phyloP scores from a whole-genome alignment of 2,329 filamentous ascomycete species.

The Arthrobotrys conoides region DNA sequence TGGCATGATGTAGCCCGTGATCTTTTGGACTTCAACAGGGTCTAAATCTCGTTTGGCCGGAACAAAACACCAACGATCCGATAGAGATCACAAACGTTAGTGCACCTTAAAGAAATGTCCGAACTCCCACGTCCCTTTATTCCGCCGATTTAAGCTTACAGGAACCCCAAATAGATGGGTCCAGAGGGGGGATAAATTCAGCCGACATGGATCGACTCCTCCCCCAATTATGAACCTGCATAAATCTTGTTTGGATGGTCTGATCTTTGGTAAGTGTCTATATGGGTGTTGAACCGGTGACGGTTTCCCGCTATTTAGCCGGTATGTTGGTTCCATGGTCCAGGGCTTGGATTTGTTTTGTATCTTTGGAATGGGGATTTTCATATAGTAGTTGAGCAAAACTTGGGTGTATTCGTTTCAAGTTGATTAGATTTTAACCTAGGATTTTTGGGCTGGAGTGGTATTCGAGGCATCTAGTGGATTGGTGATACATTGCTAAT shows the following conservation, averaged over 20 bases:
- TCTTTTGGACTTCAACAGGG: not conserved
- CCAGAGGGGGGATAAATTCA: constrained; percentile 20
- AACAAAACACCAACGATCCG: constrained; percentile 42
- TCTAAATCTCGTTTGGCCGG: constrained; percentile 43
- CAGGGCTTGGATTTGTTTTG: constrained; percentile 17
- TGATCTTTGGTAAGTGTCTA: constrained; percentile 53
- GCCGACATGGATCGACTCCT: constrained; percentile 26
- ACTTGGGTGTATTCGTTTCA: constrained; percentile 28
- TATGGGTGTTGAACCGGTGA: constrained; percentile 24
- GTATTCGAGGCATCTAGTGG: not conserved
- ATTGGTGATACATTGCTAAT: constrained; percentile 8
- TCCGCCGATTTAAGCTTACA: constrained; percentile 47
- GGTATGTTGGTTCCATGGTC: constrained; percentile 7
- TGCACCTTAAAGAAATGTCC: constrained; percentile 34
- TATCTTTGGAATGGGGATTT: constrained; percentile 12
- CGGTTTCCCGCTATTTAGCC: constrained; percentile 45
- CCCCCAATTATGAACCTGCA: constrained; percentile 11
- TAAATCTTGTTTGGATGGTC: constrained; percentile 34
- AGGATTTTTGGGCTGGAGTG: not conserved
- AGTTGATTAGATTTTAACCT: constrained; percentile 25
- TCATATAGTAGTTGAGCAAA: not conserved
- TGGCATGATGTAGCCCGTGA: constrained; percentile 25
- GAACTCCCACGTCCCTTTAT: constrained; percentile 5
- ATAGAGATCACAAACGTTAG: constrained; percentile 20
- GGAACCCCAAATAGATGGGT: constrained; percentile 11